Percentiles rank a stretch among this genome's conserved stretches.
Evolutionary conservation across 345 rosid genomes (phyloP).

Genomic region (Eucalyptus tenuipes): DNA sequence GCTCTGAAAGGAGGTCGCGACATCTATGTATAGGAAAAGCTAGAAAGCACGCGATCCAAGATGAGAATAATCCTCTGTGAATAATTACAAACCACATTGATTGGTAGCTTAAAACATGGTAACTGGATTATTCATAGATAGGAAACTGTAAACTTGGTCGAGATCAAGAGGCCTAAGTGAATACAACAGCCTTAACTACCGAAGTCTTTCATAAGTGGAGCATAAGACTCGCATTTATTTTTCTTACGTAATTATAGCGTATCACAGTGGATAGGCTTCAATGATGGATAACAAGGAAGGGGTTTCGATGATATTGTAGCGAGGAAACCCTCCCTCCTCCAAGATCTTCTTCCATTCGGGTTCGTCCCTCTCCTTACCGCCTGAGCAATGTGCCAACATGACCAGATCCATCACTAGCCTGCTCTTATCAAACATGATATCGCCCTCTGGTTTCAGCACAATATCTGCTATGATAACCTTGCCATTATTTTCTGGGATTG

Average conservation of each 20-base stretch:
- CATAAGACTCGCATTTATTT: not conserved
- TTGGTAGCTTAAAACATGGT: not conserved
- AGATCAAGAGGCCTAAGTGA: not conserved
- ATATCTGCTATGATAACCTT: not conserved
- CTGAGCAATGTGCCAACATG: slow-evolving; percentile 3
- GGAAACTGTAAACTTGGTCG: not conserved
- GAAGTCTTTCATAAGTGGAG: not conserved
- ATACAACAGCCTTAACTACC: not conserved
- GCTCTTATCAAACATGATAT: not conserved
- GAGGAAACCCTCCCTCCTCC: slow-evolving; percentile 17
- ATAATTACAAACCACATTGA: not conserved
- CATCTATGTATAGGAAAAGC: not conserved
- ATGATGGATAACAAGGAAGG: slow-evolving; percentile 2
- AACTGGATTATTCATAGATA: not conserved
- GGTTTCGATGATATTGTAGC: slow-evolving; percentile 9
- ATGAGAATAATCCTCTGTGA: not conserved
- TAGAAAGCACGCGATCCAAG: not conserved
- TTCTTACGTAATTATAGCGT: not conserved
- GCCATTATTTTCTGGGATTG: not conserved
- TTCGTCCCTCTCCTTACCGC: slow-evolving; percentile 14
- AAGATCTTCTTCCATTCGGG: slow-evolving; percentile 14
- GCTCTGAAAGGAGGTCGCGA: too few species aligned
- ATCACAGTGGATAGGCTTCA: slow-evolving; percentile 1
- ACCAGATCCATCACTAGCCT: not conserved
- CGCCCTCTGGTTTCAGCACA: not conserved